Percentiles rank a stretch among this genome's conserved stretches.
phyloP scores from a whole-genome alignment of 2,329 filamentous ascomycete genomes.

The Tolypocladium paradoxum region DNA sequence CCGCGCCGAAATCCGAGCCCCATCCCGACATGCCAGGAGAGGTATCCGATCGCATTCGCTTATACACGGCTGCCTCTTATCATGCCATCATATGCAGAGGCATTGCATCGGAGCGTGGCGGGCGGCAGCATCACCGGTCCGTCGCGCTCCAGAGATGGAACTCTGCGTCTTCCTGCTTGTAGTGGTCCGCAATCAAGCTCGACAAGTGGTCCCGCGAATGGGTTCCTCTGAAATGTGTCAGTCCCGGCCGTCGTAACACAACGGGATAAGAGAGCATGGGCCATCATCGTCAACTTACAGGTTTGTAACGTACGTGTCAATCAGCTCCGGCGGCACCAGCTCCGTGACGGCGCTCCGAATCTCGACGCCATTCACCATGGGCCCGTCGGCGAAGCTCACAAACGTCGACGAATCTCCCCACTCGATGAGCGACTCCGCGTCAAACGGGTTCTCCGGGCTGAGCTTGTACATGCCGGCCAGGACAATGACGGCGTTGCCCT shows the following conservation, averaged over 20 bases:
- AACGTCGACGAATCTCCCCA: constrained; percentile 73
- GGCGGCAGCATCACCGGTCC: constrained; percentile 9
- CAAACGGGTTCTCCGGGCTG: constrained; percentile 78
- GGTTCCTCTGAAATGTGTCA: constrained; percentile 37
- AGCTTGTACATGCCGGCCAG: constrained; percentile 90
- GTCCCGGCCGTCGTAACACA: neutral
- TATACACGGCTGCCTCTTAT: neutral
- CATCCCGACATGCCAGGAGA: neutral
- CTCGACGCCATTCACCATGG: constrained; percentile 66
- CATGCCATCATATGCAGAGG: neutral
- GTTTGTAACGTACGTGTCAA: constrained; percentile 81
- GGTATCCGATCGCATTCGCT: neutral
- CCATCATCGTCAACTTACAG: constrained; percentile 26
- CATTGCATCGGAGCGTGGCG: neutral
- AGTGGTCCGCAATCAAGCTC: constrained; percentile 63
- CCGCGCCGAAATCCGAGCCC: neutral
- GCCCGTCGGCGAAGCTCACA: constrained; percentile 67
- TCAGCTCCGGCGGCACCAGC: constrained; percentile 64
- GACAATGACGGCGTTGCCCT: constrained; percentile 76
- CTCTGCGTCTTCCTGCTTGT: constrained; percentile 61
- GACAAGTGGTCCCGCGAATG: constrained; percentile 65
- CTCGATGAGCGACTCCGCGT: constrained; percentile 73
- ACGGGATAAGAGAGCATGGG: neutral
- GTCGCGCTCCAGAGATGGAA: constrained; percentile 37
- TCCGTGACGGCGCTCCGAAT: constrained; percentile 74